Base-by-base conservation (phyloP, 2,329 filamentous ascomycete species). In the Pyrenochaeta sp. region DNA sequence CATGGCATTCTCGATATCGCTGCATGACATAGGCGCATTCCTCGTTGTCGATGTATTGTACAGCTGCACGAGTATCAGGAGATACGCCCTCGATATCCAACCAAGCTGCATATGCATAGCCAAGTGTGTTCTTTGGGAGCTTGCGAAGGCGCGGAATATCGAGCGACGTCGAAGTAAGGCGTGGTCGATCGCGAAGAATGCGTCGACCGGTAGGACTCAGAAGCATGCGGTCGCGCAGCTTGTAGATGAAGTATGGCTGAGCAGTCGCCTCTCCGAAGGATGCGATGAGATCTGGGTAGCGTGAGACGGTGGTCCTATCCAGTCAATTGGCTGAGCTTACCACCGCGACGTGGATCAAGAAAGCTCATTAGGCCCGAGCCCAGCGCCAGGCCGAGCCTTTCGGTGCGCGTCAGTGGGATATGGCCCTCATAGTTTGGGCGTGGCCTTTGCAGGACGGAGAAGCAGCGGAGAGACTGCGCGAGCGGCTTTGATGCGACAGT, bases 21-120 rank as follows among this genome's bases (percentile, higher is more conserved):
- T 97, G 94, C 89, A 99, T 95, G 13, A 97, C 94, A 75, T 97
- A 99, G 23, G 94, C 94, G 69, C 92, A 96, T 74, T 99, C 94
- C 60, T 88, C 86, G 67, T 97, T 87, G 71, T 97, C 92, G 51
- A 99, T 91, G 75, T 96, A 97, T 38, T 89, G 84, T 27, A 99
- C 94, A 2, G 73, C 70, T 27, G 87, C 79, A 31, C 94, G 85
- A 6, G 93, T 96, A 71, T 99, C 94, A 1, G 94, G 94, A 7
- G 89, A 89, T 10, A 99, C 93, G 49, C 90, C 89, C 72, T 99
- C 94, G 31, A 89, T 83, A 72, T 96, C 91, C n/a, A 97, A 81
- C 93, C 94, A 99, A 39, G 79, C 81, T 7, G 86, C 89, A 73
- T 97, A 99, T 36, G 87, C 85, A 31, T 83, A 82, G 17, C 94